Evolutionary conservation across 2,329 filamentous ascomycete genomes (phyloP), one percentile per base, ranked within the genome.

Genomic region (Cladosporium sp.): DNA sequence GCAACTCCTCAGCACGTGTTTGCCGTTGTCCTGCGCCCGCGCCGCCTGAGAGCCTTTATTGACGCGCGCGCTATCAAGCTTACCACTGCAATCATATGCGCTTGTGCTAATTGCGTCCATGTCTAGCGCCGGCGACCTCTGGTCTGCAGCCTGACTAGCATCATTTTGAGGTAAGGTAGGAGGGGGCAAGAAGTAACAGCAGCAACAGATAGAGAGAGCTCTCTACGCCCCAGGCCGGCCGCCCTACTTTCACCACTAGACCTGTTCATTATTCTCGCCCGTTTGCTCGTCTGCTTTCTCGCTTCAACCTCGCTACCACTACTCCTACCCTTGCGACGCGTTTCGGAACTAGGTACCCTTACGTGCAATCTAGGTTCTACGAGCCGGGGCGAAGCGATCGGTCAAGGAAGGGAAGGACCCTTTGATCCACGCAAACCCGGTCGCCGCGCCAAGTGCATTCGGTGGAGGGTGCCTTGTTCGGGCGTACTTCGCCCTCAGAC

Each of bases 131-230:
- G 45, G 7, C 15, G 29, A 41, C 29, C 45, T n/a, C n/a, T 48
- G 45, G 45, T 48, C 45, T 41, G 45, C 45, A 48, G 45, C 45
- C 22, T 47, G 41, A 37, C 44, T 47, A 34, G 44, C 43, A 41
- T 24, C 13, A 11, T 11, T n/a, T 36, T 7, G 12, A 36, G 37
- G 37, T 32, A 41, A 37, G 27, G 37, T 13, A 32, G 37, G 18
- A 47, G 43, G 37, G 30, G 24, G 13, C 9, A 47, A 19, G 18
- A 27, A 29, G 43, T 32, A 47, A 32, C 44, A 22, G 22, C 17
- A 18, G n/a, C 36, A 9, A 17, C 15, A 41, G 27, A 32, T 34
- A 36, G 29, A 32, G 11, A 36, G 37, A 13, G 4, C 32, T 34
- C 4, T 34, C 4, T 13, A 13, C 13, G n/a, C 12, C 4, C 22